These are phyloP conservation scores for Phialophora expanda DNA, from an alignment of 2,329 filamentous ascomycete genomes.

Conservation along the genomic window DNA sequence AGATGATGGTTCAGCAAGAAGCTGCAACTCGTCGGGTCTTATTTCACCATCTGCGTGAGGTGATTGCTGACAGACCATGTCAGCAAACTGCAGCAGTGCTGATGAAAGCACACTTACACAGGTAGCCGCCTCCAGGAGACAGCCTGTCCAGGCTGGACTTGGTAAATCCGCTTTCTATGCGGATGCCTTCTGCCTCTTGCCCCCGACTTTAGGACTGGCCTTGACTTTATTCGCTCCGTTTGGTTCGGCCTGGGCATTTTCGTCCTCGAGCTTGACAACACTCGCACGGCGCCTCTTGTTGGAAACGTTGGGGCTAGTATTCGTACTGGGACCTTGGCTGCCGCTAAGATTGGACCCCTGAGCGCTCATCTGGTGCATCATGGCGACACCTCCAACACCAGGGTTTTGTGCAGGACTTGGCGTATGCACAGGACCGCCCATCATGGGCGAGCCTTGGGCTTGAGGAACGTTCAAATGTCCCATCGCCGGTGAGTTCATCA, in stretches of 20 bases:
- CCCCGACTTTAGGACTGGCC: slow-evolving; percentile 53
- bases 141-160: neutral
- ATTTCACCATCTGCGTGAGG: neutral
- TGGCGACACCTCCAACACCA: slow-evolving; percentile 55
- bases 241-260: slow-evolving; percentile 58
- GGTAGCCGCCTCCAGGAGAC: neutral
- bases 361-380: slow-evolving; percentile 64
- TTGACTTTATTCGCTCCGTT: slow-evolving; percentile 52
- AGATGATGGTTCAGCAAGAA: neutral
- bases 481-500: slow-evolving; percentile 65
- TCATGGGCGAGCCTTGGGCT: slow-evolving; percentile 57
- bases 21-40: neutral
- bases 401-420: slow-evolving; percentile 54
- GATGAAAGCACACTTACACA: neutral
- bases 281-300: slow-evolving; percentile 64
- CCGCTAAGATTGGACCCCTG: slow-evolving; percentile 60
- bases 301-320: slow-evolving; percentile 66
- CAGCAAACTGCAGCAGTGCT: neutral
- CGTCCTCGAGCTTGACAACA: slow-evolving; percentile 64
- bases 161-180: slow-evolving; percentile 8
- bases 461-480: slow-evolving; percentile 58
- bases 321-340: slow-evolving; percentile 59
- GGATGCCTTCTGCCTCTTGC: slow-evolving; percentile 54
- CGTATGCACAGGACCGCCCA: slow-evolving; percentile 56
- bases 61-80: neutral